Evolutionary conservation across 257 asterid species (phyloP).

Genomic region (Prunella vulgaris): DNA sequence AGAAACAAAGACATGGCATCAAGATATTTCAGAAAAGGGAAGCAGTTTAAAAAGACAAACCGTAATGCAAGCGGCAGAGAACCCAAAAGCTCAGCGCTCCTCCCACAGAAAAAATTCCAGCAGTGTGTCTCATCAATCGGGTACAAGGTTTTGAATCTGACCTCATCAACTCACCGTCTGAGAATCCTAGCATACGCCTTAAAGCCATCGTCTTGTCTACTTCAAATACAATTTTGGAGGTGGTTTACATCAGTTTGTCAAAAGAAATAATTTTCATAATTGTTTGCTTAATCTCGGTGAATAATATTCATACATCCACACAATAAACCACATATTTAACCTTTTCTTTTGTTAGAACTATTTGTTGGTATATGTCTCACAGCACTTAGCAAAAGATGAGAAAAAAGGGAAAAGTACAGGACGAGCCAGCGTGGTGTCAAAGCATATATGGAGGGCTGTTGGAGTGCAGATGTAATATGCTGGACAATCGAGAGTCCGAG

Average conservation of each 20-base stretch:
- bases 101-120: slow-evolving; percentile 74
- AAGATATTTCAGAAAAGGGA: neutral
- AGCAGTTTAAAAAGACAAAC: slow-evolving; percentile 31
- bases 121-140: slow-evolving; percentile 80
- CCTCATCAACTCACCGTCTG: slow-evolving; percentile 84
- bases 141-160: slow-evolving; percentile 86
- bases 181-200: slow-evolving; percentile 76
- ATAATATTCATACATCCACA: too few relatives aligned
- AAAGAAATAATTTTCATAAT: neutral
- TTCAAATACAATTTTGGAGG: neutral
- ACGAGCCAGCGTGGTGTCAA: too few relatives aligned
- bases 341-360: too few relatives aligned
- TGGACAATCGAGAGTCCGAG: too few relatives aligned
- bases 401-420: too few relatives aligned
- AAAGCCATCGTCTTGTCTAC: slow-evolving; percentile 49
- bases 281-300: neutral
- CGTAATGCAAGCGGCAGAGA: slow-evolving; percentile 86
- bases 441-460: too few relatives aligned
- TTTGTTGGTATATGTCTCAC: too few relatives aligned
- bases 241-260: neutral
- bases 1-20: neutral
- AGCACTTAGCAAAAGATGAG: too few relatives aligned
- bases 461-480: too few relatives aligned
- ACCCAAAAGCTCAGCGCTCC: slow-evolving; percentile 88
- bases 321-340: too few relatives aligned